These are phyloP conservation scores for Akanthomyces uredinophilus DNA, from an alignment of 2,329 filamentous ascomycete species.

Conservation along the genomic window DNA sequence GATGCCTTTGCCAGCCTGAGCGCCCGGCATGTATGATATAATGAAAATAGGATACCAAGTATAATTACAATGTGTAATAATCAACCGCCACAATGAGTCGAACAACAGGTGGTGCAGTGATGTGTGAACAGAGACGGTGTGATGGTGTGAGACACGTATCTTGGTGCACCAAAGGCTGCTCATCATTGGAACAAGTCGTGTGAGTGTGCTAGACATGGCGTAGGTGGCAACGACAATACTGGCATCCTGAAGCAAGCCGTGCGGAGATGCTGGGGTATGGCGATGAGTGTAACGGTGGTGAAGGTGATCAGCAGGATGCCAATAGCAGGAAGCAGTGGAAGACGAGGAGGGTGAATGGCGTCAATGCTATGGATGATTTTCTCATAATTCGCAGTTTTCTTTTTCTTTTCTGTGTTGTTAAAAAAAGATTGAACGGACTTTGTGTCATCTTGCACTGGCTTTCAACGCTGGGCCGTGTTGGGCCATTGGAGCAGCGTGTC, in stretches of 20 bases:
- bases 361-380: too few relatives aligned
- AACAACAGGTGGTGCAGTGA: not conserved
- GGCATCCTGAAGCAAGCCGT: not conserved
- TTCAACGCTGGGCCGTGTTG: not conserved
- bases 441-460: not conserved
- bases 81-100: not conserved
- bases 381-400: not conserved
- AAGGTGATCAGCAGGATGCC: not conserved
- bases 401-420: not conserved
- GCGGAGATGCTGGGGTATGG: not conserved
- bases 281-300: not conserved
- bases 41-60: constrained; percentile 19
- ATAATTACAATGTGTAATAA: constrained; percentile 13
- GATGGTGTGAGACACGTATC: constrained; percentile 6
- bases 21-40: constrained; percentile 46
- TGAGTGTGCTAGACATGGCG: not conserved
- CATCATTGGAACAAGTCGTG: constrained; percentile 9
- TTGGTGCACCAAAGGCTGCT: not conserved
- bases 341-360: not conserved
- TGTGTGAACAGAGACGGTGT: not conserved
- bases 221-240: constrained; percentile 1
- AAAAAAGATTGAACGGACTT: not conserved
- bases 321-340: not conserved
- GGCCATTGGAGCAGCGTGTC: constrained; percentile 3
- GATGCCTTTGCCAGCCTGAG: constrained; percentile 76